phyloP scores from a whole-genome alignment of 2,329 filamentous ascomycete species.

The Colletotrichum godetiae region DNA sequence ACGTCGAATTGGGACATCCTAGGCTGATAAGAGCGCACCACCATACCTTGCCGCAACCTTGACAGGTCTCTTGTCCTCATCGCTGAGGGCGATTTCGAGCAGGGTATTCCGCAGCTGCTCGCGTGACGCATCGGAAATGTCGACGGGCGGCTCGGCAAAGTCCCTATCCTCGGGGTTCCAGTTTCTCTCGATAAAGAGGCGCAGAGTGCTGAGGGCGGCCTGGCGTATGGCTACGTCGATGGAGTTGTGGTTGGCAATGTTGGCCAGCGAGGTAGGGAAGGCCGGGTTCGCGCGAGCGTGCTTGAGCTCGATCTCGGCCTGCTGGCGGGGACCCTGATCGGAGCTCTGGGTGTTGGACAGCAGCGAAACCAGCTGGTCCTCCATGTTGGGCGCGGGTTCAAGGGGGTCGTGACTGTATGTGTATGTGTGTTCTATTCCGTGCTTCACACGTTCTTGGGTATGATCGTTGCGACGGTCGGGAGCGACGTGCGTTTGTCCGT shows the following conservation, averaged over 20 bases:
- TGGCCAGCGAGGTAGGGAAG: slow-evolving; percentile 83
- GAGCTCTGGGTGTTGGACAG: slow-evolving; percentile 87
- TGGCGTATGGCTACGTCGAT: slow-evolving; percentile 83
- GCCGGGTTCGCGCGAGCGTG: slow-evolving; percentile 75
- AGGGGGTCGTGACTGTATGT: neutral
- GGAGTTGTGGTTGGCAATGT: slow-evolving; percentile 81
- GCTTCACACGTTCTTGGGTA: neutral
- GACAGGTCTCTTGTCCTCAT: slow-evolving; percentile 84
- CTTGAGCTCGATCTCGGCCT: slow-evolving; percentile 86
- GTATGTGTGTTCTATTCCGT: neutral
- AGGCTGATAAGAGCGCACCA: slow-evolving; percentile 11
- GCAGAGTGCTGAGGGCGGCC: slow-evolving; percentile 81
- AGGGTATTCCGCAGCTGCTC: slow-evolving; percentile 77
- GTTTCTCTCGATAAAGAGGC: slow-evolving; percentile 84
- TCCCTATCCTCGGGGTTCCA: slow-evolving; percentile 85
- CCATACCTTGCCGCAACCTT: slow-evolving; percentile 85
- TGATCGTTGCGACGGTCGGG: neutral
- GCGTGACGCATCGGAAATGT: slow-evolving; percentile 80
- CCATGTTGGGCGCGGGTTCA: slow-evolving; percentile 67
- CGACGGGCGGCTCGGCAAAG: slow-evolving; percentile 68
- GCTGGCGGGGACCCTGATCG: slow-evolving; percentile 80
- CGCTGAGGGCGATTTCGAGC: slow-evolving; percentile 80
- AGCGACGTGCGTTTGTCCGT: neutral
- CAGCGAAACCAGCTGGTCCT: slow-evolving; percentile 90
- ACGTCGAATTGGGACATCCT: neutral